Conservation (phyloP, 495 filamentous ascomycete species). For the Penicillium goetzii region DNA sequence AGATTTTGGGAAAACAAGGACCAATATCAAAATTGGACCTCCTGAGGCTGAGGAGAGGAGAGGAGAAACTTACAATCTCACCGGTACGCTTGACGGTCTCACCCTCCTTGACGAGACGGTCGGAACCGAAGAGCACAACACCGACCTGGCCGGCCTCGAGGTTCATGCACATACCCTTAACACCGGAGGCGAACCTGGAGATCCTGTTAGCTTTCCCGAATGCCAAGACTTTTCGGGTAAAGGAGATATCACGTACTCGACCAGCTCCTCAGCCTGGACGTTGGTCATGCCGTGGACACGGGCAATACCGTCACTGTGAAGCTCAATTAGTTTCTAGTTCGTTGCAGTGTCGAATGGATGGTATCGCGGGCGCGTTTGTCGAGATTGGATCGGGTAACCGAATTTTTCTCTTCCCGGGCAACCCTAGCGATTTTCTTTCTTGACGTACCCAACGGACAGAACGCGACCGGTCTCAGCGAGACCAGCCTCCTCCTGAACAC, state of each 20-base stretch:
- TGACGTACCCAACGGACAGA: conserved; percentile 95
- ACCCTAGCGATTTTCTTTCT: conserved; percentile 22
- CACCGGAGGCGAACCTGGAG: conserved; percentile 93
- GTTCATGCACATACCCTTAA: conserved; percentile 99
- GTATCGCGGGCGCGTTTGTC: conserved; percentile 31
- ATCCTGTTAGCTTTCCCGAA: conserved; percentile 44
- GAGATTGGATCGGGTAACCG: conserved; percentile 34
- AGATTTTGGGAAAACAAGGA: not conserved
- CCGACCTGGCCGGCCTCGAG: conserved; percentile 99
- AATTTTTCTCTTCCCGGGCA: conserved; percentile 40
- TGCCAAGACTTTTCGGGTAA: conserved; percentile 25
- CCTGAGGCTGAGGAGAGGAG: conserved; percentile 3
- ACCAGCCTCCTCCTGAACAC: conserved; percentile 93
- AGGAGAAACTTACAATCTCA: conserved; percentile 78
- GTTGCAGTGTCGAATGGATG: conserved; percentile 15
- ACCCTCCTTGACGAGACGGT: conserved; percentile 99
- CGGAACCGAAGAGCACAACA: conserved; percentile 99
- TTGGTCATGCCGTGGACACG: conserved; percentile 99
- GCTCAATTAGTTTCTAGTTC: conserved; percentile 29
- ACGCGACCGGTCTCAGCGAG: conserved; percentile 99
- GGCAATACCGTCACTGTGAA: conserved; percentile 95
- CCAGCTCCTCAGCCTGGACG: conserved; percentile 99
- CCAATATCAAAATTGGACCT: conserved; percentile 22
- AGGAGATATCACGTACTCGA: conserved; percentile 77
- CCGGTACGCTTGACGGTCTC: conserved; percentile 99